These are phyloP conservation scores for Evansstolkia leycettana DNA, from an alignment of 495 filamentous ascomycete genomes.

Conservation along the genomic window DNA sequence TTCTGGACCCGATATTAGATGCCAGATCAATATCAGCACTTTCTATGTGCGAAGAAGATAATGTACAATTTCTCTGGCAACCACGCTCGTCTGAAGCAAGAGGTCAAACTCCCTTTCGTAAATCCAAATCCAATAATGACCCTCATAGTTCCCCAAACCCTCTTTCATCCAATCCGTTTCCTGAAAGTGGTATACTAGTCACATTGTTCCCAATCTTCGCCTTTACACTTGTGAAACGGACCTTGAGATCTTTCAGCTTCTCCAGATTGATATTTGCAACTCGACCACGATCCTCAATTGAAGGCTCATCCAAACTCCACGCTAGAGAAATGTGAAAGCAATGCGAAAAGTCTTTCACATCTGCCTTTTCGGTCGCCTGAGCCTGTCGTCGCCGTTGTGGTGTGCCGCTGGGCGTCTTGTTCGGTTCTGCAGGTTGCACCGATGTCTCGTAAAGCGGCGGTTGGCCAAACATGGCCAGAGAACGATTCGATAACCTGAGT, in stretches of 20 bases:
- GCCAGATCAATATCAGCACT: too few relatives aligned
- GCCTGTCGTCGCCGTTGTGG: neutral
- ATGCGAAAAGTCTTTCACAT: conserved; percentile 24
- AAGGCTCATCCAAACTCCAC: conserved; percentile 46
- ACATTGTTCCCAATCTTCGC: conserved; percentile 69
- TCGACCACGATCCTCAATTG: conserved; percentile 7
- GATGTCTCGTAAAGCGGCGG: conserved; percentile 51
- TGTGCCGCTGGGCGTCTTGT: neutral
- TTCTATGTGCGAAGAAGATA: too few relatives aligned
- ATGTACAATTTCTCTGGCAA: too few relatives aligned
- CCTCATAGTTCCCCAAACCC: conserved; percentile 3
- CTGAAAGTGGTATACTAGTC: conserved; percentile 36
- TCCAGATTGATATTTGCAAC: conserved; percentile 24
- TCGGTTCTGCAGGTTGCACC: neutral
- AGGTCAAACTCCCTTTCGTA: too few relatives aligned
- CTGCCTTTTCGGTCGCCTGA: neutral
- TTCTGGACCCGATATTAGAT: too few relatives aligned
- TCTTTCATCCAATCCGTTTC: conserved; percentile 1
- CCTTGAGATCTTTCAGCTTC: conserved; percentile 7
- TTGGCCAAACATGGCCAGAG: conserved; percentile 47
- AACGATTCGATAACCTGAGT: conserved; percentile 50
- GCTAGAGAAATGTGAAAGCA: conserved; percentile 76
- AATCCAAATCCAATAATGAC: neutral
- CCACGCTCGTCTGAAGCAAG: too few relatives aligned
- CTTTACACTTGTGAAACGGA: conserved; percentile 40